A percentile compares a stretch with the other conserved stretches of the same genome.
phyloP scores from a whole-genome alignment of 352 stramenopile genomes.

The Halophytophthora polymorphica region DNA sequence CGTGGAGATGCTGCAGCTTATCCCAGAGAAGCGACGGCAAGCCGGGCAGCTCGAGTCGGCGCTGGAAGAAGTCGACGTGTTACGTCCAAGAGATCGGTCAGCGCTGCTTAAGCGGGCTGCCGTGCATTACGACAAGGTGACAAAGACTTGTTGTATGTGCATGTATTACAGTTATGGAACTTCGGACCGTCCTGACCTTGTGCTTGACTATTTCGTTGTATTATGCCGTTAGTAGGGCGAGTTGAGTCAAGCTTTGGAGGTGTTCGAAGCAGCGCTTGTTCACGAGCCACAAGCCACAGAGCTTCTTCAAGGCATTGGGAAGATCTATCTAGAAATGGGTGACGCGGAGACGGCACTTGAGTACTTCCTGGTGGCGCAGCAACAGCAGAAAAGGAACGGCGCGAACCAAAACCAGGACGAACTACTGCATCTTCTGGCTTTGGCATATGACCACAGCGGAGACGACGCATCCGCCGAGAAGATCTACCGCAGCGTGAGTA shows the following conservation, averaged over 20 bases:
- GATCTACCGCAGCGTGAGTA: slow-evolving; percentile 21
- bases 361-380: slow-evolving; percentile 15
- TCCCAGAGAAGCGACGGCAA: no score
- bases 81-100: no score
- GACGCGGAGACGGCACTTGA: slow-evolving; percentile 19
- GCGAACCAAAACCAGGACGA: background rate
- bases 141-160: no score
- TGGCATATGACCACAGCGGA: slow-evolving; percentile 36
- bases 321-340: slow-evolving; percentile 28
- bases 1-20: no score
- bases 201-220: no score
- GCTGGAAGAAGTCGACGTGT: no score
- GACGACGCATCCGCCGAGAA: slow-evolving; percentile 26
- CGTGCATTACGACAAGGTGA: no score
- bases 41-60: no score
- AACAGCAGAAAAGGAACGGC: background rate
- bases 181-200: no score
- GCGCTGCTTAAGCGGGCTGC: no score
- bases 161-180: no score
- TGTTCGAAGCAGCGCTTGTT: slow-evolving; percentile 14
- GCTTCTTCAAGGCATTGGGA: slow-evolving; percentile 27
- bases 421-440: slow-evolving; percentile 26
- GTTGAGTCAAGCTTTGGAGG: slow-evolving; percentile 17
- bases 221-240: slow-evolving; percentile 9
- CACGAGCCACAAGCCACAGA: slow-evolving; percentile 15